Percentiles rank a stretch among this genome's conserved stretches.
Conservation (phyloP, 441 rosid genomes). For the Brassica hybrid region DNA sequence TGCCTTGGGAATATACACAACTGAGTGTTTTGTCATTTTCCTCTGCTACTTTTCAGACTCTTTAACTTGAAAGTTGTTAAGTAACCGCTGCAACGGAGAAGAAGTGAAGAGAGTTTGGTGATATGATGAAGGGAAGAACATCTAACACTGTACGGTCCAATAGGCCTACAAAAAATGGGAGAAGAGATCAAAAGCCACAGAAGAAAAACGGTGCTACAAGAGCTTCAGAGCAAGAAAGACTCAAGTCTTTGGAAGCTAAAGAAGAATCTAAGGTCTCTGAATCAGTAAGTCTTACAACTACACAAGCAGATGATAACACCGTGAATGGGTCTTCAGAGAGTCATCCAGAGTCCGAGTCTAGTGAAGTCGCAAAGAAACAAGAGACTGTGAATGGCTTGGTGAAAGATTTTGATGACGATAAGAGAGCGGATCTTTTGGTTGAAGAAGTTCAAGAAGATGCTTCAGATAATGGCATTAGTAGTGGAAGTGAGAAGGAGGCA, state of each 20-base stretch:
- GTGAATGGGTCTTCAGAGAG: neutral
- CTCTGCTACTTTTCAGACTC: slow-evolving; percentile 18
- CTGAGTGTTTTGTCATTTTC: slow-evolving; percentile 32
- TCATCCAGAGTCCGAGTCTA: neutral
- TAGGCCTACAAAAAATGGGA: slow-evolving; percentile 27
- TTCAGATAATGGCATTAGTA: slow-evolving; percentile 49
- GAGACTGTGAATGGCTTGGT: neutral
- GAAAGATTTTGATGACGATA: slow-evolving; percentile 15
- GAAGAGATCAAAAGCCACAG: slow-evolving; percentile 33
- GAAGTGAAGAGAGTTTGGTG: neutral
- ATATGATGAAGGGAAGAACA: slow-evolving; percentile 37
- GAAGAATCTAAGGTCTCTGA: slow-evolving; percentile 19
- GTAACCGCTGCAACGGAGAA: slow-evolving; percentile 24
- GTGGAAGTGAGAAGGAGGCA: slow-evolving; percentile 57
- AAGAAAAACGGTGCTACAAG: slow-evolving; percentile 23
- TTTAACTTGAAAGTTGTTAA: slow-evolving; percentile 7
- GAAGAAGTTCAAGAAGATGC: slow-evolving; percentile 58
- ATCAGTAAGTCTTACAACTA: too few species aligned
- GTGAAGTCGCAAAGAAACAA: neutral
- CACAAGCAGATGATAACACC: too few species aligned
- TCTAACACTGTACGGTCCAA: slow-evolving; percentile 15
- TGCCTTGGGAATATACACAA: slow-evolving; percentile 29
- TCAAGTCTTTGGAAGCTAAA: slow-evolving; percentile 19
- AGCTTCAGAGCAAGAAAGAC: slow-evolving; percentile 27
- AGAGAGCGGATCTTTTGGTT: slow-evolving; percentile 46